Evolutionary conservation across 176 grass and related monocot genomes (phyloP).

Genomic region (Oryza glumipatula): DNA sequence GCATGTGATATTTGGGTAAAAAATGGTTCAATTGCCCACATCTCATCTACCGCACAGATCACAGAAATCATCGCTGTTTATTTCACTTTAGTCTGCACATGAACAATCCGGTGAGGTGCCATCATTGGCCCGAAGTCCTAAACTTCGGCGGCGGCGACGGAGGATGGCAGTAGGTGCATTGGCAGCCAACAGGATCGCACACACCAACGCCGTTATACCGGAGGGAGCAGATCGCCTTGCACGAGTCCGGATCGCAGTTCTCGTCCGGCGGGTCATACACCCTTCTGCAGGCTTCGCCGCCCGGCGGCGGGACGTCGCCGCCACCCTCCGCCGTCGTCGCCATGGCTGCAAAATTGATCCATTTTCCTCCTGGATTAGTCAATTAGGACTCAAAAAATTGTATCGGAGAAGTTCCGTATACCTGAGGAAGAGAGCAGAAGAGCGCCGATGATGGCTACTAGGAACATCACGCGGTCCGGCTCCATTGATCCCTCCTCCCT

Average conservation of each 20-base stretch:
- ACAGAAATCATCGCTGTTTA: not conserved
- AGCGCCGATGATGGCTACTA: not conserved
- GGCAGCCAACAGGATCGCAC: not conserved
- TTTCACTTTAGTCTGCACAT: not conserved
- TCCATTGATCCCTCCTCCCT: not conserved
- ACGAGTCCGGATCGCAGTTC: not conserved
- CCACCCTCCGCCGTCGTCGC: not conserved
- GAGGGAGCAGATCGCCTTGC: not conserved
- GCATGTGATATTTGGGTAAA: too few species aligned
- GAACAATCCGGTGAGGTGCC: too few species aligned
- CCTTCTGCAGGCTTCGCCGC: not conserved
- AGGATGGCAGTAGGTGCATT: not conserved
- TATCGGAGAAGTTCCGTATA: not conserved
- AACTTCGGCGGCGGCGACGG: not conserved
- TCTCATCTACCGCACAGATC: not conserved
- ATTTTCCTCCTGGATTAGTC: not conserved
- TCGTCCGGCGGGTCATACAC: not conserved
- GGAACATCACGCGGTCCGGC: not conserved
- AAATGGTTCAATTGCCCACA: not conserved
- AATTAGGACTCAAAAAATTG: not conserved
- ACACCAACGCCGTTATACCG: not conserved
- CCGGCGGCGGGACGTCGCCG: not conserved
- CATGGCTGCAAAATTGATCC: not conserved
- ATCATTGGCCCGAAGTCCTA: not conserved
- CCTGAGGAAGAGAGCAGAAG: not conserved